Conservation (phyloP, 768 basidiomycete species). For the Agaricus bisporus region DNA sequence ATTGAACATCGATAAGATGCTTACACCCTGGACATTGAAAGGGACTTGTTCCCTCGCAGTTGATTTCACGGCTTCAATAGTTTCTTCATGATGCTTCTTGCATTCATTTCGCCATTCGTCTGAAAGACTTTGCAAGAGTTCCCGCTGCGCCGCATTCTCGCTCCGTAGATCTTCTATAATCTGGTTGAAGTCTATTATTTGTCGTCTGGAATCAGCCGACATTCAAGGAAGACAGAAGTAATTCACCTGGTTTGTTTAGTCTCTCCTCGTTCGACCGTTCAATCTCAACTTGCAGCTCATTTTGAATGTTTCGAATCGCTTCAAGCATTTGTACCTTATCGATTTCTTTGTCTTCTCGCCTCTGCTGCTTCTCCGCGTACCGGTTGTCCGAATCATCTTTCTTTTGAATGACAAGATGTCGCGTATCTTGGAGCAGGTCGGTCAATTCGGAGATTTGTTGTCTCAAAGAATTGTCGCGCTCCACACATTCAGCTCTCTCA, state of each 20-base stretch:
- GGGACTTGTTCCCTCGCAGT: conserved; percentile 74
- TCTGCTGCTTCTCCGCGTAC: conserved; percentile 52
- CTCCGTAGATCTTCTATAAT: conserved; percentile 52
- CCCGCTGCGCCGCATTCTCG: conserved; percentile 56
- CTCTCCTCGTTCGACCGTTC: conserved; percentile 47
- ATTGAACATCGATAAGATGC: conserved; percentile 17
- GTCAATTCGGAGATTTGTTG: conserved; percentile 67
- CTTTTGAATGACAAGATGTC: conserved; percentile 53
- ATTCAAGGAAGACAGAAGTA: conserved; percentile 23
- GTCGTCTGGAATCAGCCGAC: conserved; percentile 12
- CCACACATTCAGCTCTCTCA: conserved; percentile 48
- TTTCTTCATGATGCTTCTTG: conserved; percentile 58
- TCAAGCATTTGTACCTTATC: conserved; percentile 52
- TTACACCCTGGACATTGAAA: conserved; percentile 78
- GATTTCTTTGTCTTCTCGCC: conserved; percentile 54
- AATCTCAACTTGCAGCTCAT: conserved; percentile 49
- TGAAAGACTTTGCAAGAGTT: conserved; percentile 46
- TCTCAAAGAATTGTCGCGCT: conserved; percentile 55
- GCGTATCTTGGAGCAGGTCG: conserved; percentile 64
- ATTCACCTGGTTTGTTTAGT: conserved; percentile 46
- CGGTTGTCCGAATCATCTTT: conserved; percentile 53
- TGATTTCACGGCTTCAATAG: conserved; percentile 57
- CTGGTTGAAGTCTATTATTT: conserved; percentile 48
- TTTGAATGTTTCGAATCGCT: conserved; percentile 53
- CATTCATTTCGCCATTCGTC: conserved; percentile 68